phyloP scores from a whole-genome alignment of 495 filamentous ascomycete genomes.

The Penicillium flavigenum region DNA sequence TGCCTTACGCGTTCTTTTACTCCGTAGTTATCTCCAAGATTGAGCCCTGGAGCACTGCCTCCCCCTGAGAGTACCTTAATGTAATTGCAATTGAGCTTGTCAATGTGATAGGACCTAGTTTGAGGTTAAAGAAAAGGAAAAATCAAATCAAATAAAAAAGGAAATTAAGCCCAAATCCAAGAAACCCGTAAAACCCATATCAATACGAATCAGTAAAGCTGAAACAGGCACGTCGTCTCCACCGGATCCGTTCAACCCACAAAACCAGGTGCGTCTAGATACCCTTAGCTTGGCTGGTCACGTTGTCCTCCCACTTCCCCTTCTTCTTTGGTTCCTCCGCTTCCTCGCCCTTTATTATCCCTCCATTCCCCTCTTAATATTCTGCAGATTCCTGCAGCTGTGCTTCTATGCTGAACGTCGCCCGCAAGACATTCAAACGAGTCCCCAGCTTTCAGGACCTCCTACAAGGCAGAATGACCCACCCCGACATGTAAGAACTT shows the following conservation, averaged over 20 bases:
- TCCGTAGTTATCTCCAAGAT: neutral
- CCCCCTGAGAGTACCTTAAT: conserved; percentile 8
- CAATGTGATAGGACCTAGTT: conserved; percentile 11
- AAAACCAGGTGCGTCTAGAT: conserved; percentile 14
- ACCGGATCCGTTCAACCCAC: conserved; percentile 27
- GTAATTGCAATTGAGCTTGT: conserved; percentile 13
- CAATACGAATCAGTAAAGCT: conserved; percentile 32
- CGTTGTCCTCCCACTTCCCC: conserved; percentile 27
- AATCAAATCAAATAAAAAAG: neutral
- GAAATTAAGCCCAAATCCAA: conserved; percentile 1
- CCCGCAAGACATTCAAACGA: conserved; percentile 53
- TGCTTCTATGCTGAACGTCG: conserved; percentile 51
- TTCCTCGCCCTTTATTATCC: conserved; percentile 26
- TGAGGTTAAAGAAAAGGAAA: neutral
- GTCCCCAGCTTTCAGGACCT: conserved; percentile 61
- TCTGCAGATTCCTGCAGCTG: conserved; percentile 38
- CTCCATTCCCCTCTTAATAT: conserved; percentile 19
- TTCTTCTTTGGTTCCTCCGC: conserved; percentile 20
- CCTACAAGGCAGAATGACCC: conserved; percentile 59
- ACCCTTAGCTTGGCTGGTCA: conserved; percentile 36
- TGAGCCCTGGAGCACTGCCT: conserved; percentile 4
- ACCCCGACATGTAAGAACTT: conserved; percentile 50
- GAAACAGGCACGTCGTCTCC: conserved; percentile 38
- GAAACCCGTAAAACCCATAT: neutral
- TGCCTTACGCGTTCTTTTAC: conserved; percentile 8